Evolutionary conservation across 495 filamentous ascomycete species (phyloP).

Genomic region (Talaromyces stipitatus): DNA sequence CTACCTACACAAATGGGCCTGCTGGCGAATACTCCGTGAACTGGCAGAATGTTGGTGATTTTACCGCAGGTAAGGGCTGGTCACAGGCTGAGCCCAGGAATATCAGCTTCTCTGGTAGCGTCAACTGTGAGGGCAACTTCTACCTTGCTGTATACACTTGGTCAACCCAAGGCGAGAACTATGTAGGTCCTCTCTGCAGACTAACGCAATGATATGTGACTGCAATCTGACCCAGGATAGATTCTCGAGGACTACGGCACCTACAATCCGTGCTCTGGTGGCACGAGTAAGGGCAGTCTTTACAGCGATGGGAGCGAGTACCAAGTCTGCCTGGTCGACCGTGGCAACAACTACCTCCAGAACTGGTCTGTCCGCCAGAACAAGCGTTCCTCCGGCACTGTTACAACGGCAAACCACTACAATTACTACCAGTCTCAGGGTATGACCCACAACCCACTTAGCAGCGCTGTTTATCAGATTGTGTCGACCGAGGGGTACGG

Average conservation of each 20-base stretch:
- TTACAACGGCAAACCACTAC: slow-evolving; percentile 52
- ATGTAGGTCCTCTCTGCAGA: slow-evolving; percentile 13
- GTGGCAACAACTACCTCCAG: slow-evolving; percentile 56
- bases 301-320: slow-evolving; percentile 54
- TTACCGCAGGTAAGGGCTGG: slow-evolving; percentile 59
- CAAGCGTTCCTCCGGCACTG: slow-evolving; percentile 47
- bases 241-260: slow-evolving; percentile 52
- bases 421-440: slow-evolving; percentile 46
- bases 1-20: slow-evolving; percentile 48
- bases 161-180: slow-evolving; percentile 57
- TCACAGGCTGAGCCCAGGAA: slow-evolving; percentile 18
- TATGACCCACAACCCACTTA: slow-evolving; percentile 37
- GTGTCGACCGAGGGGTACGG: slow-evolving; percentile 54
- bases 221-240: not conserved
- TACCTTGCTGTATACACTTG: slow-evolving; percentile 59
- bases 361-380: slow-evolving; percentile 52
- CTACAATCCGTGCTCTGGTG: slow-evolving; percentile 36
- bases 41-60: slow-evolving; percentile 52
- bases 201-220: not conserved
- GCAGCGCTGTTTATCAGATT: slow-evolving; percentile 42
- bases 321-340: slow-evolving; percentile 52
- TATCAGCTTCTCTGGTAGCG: slow-evolving; percentile 48
- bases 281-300: slow-evolving; percentile 44
- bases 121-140: slow-evolving; percentile 49
- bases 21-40: slow-evolving; percentile 45